These are phyloP conservation scores for Grammothele lineata DNA, from an alignment of 768 basidiomycete genomes.

Conservation along the genomic window DNA sequence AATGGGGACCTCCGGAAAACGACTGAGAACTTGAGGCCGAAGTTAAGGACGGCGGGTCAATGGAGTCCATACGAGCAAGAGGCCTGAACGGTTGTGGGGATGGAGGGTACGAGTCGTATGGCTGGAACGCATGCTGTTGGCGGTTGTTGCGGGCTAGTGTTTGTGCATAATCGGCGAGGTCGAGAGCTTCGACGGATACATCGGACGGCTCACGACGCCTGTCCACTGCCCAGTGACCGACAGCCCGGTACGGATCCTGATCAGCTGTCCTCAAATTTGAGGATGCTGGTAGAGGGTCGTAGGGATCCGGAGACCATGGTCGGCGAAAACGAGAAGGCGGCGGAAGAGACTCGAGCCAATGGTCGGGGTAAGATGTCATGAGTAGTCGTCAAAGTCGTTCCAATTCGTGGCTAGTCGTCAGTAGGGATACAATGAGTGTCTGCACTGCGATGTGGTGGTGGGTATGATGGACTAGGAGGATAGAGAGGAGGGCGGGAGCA, in stretches of 20 bases:
- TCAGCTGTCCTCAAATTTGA: slow-evolving; percentile 18
- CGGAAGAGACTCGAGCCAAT: slow-evolving; percentile 46
- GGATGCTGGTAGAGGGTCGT: slow-evolving; percentile 36
- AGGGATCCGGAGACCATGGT: slow-evolving; percentile 64
- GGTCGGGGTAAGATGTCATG: slow-evolving; percentile 26
- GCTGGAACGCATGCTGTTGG: slow-evolving; percentile 19
- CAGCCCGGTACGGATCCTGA: slow-evolving; percentile 19
- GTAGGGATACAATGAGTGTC: too few relatives aligned
- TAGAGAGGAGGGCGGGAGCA: not conserved
- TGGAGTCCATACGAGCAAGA: slow-evolving; percentile 18
- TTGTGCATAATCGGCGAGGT: slow-evolving; percentile 65
- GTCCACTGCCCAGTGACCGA: slow-evolving; percentile 9
- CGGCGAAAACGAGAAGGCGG: slow-evolving; percentile 51
- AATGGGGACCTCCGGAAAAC: slow-evolving; percentile 14
- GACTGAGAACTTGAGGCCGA: slow-evolving; percentile 29
- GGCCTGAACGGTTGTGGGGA: slow-evolving; percentile 18
- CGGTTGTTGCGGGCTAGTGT: slow-evolving; percentile 38
- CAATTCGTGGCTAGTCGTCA: slow-evolving; percentile 1
- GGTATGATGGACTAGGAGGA: not conserved
- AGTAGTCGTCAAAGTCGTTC: slow-evolving; percentile 8
- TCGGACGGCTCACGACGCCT: slow-evolving; percentile 49
- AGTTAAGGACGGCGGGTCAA: slow-evolving; percentile 35
- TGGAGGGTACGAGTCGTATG: slow-evolving; percentile 31
- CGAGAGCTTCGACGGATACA: slow-evolving; percentile 64
- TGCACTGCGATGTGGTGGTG: not conserved